phyloP scores from a whole-genome alignment of 345 rosid species.

The Punica granatum region DNA sequence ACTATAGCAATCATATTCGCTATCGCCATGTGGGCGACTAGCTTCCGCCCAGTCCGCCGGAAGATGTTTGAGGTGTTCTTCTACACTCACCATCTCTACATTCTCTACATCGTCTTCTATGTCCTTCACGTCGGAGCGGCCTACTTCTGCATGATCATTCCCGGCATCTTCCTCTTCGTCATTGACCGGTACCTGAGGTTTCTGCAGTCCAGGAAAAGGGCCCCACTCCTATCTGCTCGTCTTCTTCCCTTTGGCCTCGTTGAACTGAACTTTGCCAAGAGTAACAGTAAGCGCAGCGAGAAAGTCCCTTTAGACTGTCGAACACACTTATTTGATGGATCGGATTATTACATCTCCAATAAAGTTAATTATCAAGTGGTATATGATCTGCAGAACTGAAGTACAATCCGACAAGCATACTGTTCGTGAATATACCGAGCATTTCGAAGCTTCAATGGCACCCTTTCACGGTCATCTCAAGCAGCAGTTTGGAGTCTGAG shows the following conservation, averaged over 20 bases:
- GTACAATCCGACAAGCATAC: slow-evolving; percentile 57
- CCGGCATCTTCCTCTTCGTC: slow-evolving; percentile 73
- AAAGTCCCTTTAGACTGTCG: no score
- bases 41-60: slow-evolving; percentile 39
- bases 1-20: slow-evolving; percentile 49
- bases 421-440: slow-evolving; percentile 66
- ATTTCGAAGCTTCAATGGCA: slow-evolving; percentile 90
- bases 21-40: slow-evolving; percentile 56
- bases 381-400: slow-evolving; percentile 53
- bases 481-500: slow-evolving; percentile 58
- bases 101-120: slow-evolving; percentile 52
- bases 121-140: slow-evolving; percentile 51
- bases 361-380: no score
- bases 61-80: slow-evolving; percentile 72
- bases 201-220: slow-evolving; percentile 51
- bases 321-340: no score
- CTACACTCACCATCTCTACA: slow-evolving; percentile 68
- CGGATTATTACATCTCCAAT: no score
- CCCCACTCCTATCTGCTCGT: slow-evolving; percentile 51
- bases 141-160: slow-evolving; percentile 46
- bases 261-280: slow-evolving; percentile 68
- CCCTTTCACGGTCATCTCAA: slow-evolving; percentile 72
- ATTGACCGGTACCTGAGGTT: slow-evolving; percentile 69
- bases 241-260: slow-evolving; percentile 46
- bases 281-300: slow-evolving; percentile 31